phyloP scores from a whole-genome alignment of 345 rosid genomes.

The Citrus maxima region DNA sequence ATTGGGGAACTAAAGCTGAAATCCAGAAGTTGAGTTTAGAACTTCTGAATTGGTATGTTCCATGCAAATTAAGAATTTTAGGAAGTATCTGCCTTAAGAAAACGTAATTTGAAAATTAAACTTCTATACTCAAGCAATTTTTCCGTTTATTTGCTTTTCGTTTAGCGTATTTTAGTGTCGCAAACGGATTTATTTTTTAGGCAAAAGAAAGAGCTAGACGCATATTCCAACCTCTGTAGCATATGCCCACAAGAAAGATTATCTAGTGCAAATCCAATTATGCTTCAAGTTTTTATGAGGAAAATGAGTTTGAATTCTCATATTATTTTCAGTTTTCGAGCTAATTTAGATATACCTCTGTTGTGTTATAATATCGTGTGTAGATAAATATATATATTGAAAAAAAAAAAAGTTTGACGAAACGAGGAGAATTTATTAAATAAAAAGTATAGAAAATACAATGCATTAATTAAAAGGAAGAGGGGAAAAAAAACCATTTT shows the following conservation, averaged over 20 bases:
- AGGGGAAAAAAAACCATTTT: not conserved
- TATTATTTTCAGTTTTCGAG: no score
- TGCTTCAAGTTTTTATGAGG: no score
- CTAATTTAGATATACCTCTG: no score
- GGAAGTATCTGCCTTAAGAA: not conserved
- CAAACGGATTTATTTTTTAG: not conserved
- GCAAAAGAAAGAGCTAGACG: not conserved
- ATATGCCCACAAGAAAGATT: no score
- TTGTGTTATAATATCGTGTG: no score
- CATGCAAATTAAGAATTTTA: constrained; percentile 5
- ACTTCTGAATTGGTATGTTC: not conserved
- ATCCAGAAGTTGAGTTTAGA: not conserved
- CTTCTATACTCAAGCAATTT: not conserved
- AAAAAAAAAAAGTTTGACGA: no score
- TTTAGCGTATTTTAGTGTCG: not conserved
- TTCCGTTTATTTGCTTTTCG: not conserved
- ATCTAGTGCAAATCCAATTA: no score
- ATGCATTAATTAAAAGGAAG: no score
- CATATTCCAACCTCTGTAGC: not conserved
- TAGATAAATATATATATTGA: no score
- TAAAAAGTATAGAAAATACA: not conserved
- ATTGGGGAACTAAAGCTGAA: constrained; percentile 3
- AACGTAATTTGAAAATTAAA: not conserved
- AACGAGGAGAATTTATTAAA: not conserved
- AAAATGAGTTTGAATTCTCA: no score